phyloP scores from a whole-genome alignment of 164 flowering plant species.

The Vitis labrusca region DNA sequence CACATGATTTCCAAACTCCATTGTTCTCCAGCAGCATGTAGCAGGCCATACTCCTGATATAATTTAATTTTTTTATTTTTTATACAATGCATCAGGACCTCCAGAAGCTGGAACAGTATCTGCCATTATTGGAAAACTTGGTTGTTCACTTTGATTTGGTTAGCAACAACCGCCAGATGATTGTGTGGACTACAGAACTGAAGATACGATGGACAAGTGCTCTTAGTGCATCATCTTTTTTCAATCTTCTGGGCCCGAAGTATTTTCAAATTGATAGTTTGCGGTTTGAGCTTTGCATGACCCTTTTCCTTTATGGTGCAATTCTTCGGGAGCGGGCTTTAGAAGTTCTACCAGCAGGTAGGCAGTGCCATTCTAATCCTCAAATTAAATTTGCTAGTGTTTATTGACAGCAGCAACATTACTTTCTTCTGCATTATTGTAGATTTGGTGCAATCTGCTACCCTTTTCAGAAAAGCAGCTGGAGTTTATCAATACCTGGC shows the following conservation, averaged over 20 bases:
- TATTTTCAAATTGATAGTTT: slow-evolving; percentile 45
- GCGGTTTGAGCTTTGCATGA: slow-evolving; percentile 60
- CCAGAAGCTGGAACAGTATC: slow-evolving; percentile 54
- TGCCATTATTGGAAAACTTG: slow-evolving; percentile 62
- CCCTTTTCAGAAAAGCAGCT: slow-evolving; percentile 64
- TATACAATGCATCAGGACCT: slow-evolving; percentile 40
- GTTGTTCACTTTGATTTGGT: slow-evolving; percentile 32
- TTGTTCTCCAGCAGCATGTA: background rate
- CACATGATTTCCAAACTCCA: background rate
- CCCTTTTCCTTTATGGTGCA: slow-evolving; percentile 63
- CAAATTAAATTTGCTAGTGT: background rate
- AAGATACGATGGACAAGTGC: slow-evolving; percentile 63
- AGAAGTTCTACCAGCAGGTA: slow-evolving; percentile 49
- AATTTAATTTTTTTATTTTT: background rate
- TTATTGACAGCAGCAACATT: background rate
- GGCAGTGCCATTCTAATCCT: background rate
- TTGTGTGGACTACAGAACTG: slow-evolving; percentile 42
- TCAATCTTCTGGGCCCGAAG: slow-evolving; percentile 38
- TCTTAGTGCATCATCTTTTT: slow-evolving; percentile 38
- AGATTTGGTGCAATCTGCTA: slow-evolving; percentile 65
- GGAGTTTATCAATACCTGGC: slow-evolving; percentile 62
- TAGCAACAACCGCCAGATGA: slow-evolving; percentile 21
- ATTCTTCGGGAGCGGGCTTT: slow-evolving; percentile 53
- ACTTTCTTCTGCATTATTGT: slow-evolving; percentile 14
- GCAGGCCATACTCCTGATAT: background rate